Percentiles rank a stretch among this genome's conserved stretches.
Evolutionary conservation across 1,139 yeast genomes (phyloP).

Genomic region (Geotrichum fermentans): DNA sequence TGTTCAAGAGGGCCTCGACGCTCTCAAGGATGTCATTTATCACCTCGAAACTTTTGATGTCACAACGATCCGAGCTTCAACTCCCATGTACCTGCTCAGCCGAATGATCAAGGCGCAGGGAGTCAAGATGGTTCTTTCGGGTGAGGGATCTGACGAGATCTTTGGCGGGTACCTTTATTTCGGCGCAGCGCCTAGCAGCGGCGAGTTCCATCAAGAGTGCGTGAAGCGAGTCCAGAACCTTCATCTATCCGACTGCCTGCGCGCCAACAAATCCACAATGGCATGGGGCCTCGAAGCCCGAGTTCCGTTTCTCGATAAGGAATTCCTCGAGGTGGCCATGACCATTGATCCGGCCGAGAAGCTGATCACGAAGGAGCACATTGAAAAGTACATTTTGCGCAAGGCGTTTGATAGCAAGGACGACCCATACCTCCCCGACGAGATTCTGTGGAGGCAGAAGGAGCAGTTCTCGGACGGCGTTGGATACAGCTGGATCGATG

Average conservation of each 20-base stretch:
- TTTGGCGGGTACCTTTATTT: constrained; percentile 97
- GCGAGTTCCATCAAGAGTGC: constrained; percentile 91
- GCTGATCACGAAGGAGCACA: constrained; percentile 68
- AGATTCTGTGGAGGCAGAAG: constrained; percentile 98
- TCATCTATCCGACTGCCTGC: constrained; percentile 92
- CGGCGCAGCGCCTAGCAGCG: constrained; percentile 90
- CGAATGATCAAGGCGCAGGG: constrained; percentile 99
- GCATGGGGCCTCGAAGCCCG: constrained; percentile 99
- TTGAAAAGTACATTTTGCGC: constrained; percentile 91
- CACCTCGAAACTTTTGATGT: constrained; percentile 97
- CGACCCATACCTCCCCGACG: constrained; percentile 87
- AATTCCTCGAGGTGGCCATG: constrained; percentile 88
- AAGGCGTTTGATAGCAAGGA: constrained; percentile 93
- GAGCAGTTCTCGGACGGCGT: constrained; percentile 99
- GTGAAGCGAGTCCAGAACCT: constrained; percentile 94
- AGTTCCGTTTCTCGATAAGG: constrained; percentile 95
- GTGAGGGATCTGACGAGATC: constrained; percentile 98
- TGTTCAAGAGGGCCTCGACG: constrained; percentile 91
- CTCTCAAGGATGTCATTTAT: constrained; percentile 86
- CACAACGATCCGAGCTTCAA: constrained; percentile 96
- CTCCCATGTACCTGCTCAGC: constrained; percentile 94
- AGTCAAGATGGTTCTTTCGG: constrained; percentile 97
- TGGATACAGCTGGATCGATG: constrained; percentile 98
- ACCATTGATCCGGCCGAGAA: constrained; percentile 91
- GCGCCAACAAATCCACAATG: constrained; percentile 99